Conservation (phyloP, 2,329 filamentous ascomycete genomes). For the Fusarium lateritium region DNA sequence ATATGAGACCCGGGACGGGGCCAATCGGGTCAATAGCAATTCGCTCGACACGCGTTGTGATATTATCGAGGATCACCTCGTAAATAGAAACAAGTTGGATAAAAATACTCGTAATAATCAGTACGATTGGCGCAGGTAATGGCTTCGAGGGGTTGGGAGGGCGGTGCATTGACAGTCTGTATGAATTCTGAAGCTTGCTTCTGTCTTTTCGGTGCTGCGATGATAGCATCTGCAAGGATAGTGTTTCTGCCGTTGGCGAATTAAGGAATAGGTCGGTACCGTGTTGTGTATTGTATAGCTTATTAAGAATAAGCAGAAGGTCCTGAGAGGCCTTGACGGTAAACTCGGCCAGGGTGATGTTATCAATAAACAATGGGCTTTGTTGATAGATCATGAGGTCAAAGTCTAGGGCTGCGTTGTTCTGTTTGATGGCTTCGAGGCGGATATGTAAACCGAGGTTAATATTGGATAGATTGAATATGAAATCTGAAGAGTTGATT, state of each 20-base stretch:
- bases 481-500: not conserved
- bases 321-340: not conserved
- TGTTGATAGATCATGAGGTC: not conserved
- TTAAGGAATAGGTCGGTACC: not conserved
- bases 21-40: not conserved
- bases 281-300: accelerated
- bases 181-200: accelerated
- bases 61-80: not conserved
- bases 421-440: not conserved
- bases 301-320: not conserved
- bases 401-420: not conserved
- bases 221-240: too few species aligned
- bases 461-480: not conserved
- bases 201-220: too few species aligned
- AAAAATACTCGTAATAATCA: not conserved
- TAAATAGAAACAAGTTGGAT: conserved; percentile 1
- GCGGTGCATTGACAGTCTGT: accelerated
- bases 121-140: accelerated
- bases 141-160: not conserved
- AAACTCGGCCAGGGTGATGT: not conserved
- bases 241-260: too few species aligned
- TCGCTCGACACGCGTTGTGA: not conserved
- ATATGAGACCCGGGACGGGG: not conserved
- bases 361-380: not conserved
- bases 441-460: not conserved